Percentiles rank a stretch among this genome's conserved stretches.
Conservation (phyloP, 306 rosid genomes). For the Quercus parvula region DNA sequence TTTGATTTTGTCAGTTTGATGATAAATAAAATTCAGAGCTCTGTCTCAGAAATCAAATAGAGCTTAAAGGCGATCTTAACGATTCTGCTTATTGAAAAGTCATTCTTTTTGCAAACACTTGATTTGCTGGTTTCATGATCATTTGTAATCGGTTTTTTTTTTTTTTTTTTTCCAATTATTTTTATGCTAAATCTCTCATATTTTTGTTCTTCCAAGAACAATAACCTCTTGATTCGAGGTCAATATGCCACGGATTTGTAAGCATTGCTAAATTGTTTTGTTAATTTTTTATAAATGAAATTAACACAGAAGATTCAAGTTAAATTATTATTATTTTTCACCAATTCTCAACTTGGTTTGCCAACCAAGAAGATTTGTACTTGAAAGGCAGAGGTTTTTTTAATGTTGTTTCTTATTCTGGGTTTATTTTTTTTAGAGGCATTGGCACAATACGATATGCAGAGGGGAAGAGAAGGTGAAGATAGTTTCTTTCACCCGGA, state of each 20-base stretch:
- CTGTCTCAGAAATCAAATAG: neutral
- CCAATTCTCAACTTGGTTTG: neutral
- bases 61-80: neutral
- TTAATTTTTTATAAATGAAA: neutral
- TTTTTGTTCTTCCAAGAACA: neutral
- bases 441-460: constrained; percentile 36
- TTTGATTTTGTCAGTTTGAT: neutral
- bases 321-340: neutral
- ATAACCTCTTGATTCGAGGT: neutral
- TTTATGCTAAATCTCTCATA: neutral
- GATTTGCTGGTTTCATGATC: neutral
- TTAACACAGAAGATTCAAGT: neutral
- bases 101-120: neutral
- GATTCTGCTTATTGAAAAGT: neutral
- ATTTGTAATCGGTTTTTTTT: neutral
- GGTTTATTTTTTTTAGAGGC: neutral
- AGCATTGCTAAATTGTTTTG: neutral
- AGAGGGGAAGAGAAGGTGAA: constrained; percentile 39
- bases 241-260: neutral
- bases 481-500: constrained; percentile 30
- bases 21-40: neutral
- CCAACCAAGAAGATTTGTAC: neutral
- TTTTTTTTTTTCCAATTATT: neutral
- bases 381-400: neutral
- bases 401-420: neutral